These are phyloP conservation scores for Vitis rupestris DNA, from an alignment of 164 flowering plant species.

Conservation along the genomic window DNA sequence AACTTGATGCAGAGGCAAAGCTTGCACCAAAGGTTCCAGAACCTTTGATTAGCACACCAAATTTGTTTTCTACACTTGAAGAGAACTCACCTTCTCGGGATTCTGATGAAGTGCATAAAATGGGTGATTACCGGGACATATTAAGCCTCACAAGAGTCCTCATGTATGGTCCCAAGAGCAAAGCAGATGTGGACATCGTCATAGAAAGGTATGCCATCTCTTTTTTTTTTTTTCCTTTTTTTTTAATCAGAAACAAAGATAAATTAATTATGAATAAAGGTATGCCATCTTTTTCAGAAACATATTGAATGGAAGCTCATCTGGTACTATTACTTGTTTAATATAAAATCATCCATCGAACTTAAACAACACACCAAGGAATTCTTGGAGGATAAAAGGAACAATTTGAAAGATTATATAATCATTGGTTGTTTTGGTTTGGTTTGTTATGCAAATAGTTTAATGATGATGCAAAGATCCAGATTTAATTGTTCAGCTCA, in stretches of 20 bases:
- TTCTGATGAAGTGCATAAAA: constrained; percentile 53
- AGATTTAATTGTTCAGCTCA: too few species aligned
- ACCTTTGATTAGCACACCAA: constrained; percentile 16
- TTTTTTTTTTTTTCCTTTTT: neutral
- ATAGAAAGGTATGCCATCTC: constrained; percentile 63
- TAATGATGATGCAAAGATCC: too few species aligned
- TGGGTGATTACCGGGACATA: constrained; percentile 89
- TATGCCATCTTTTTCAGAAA: too few species aligned
- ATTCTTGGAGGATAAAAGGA: neutral
- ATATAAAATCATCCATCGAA: neutral
- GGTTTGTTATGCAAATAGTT: neutral
- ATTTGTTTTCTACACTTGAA: constrained; percentile 19
- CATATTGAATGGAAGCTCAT: neutral
- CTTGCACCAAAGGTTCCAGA: constrained; percentile 28
- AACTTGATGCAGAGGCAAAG: constrained; percentile 50
- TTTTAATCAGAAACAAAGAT: neutral
- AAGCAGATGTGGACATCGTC: constrained; percentile 72
- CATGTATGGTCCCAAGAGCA: constrained; percentile 81
- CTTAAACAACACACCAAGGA: neutral
- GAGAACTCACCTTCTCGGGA: constrained; percentile 27
- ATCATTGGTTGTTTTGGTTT: neutral
- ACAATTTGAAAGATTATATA: neutral
- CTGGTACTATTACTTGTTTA: neutral
- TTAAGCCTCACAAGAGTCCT: constrained; percentile 90
- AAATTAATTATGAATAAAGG: too few species aligned